Evolutionary conservation across 805 yeast genomes (phyloP).

Genomic region (Nakazawaea populi): DNA sequence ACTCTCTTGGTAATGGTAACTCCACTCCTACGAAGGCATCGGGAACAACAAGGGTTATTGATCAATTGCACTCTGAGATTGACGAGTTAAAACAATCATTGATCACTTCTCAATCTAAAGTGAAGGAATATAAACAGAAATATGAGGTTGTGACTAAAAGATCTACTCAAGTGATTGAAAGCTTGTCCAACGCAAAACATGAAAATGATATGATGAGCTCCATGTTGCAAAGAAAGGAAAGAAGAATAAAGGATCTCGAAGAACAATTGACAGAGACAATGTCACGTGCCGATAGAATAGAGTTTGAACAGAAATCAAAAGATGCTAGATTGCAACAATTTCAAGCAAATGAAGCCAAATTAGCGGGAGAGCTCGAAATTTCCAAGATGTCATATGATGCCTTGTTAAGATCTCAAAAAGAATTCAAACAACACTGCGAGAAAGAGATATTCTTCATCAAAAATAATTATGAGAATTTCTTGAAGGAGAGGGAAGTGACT

Average conservation of each 20-base stretch:
- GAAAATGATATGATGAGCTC: constrained; percentile 73
- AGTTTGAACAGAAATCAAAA: constrained; percentile 43
- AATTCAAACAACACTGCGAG: constrained; percentile 44
- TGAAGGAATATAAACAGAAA: constrained; percentile 47
- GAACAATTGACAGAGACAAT: constrained; percentile 42
- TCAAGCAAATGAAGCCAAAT: constrained; percentile 36
- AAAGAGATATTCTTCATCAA: constrained; percentile 35
- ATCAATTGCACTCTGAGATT: constrained; percentile 23
- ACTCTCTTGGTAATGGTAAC: neutral
- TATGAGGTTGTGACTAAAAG: constrained; percentile 39
- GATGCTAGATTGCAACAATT: constrained; percentile 43
- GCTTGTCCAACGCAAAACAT: constrained; percentile 64
- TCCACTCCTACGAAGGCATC: neutral
- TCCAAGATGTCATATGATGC: constrained; percentile 56
- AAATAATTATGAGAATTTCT: constrained; percentile 29
- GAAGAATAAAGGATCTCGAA: constrained; percentile 64
- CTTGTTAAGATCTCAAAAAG: constrained; percentile 42
- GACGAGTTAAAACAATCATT: constrained; percentile 20
- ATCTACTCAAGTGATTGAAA: constrained; percentile 53
- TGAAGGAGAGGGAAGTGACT: constrained; percentile 27
- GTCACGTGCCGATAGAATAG: constrained; percentile 40
- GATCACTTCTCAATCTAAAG: constrained; percentile 21
- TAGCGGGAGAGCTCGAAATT: constrained; percentile 48
- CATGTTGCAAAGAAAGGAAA: constrained; percentile 61
- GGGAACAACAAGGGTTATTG: constrained; percentile 25